Conservation (phyloP, 2,329 filamentous ascomycete species). For the Amphichorda felina region DNA sequence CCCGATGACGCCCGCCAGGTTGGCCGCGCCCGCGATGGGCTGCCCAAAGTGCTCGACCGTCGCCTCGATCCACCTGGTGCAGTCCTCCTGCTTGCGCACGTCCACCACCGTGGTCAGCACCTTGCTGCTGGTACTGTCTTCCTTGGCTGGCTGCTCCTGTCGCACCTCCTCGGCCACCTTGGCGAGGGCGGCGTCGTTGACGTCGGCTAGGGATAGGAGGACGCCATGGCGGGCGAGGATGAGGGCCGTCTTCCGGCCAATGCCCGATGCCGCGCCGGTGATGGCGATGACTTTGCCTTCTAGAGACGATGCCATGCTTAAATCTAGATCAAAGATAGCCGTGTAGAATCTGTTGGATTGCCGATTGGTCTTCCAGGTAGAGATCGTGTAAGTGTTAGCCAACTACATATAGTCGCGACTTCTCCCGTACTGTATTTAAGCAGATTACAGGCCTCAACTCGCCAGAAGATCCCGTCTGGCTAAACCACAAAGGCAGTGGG, state of each 20-base stretch:
- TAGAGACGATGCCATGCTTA: too few relatives aligned
- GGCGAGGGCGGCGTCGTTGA: conserved; percentile 22
- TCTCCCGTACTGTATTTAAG: too few relatives aligned
- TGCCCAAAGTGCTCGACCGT: conserved; percentile 20
- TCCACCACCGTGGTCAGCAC: conserved; percentile 4
- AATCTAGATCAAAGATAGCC: too few relatives aligned
- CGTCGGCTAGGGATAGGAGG: conserved; percentile 32
- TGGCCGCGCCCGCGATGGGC: conserved; percentile 29
- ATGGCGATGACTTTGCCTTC: conserved; percentile 20
- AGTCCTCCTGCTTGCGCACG: conserved; percentile 4
- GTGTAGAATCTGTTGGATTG: too few relatives aligned
- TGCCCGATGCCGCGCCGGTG: conserved; percentile 36
- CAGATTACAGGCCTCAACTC: too few relatives aligned
- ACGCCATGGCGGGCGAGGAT: conserved; percentile 30
- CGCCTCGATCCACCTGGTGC: conserved; percentile 14
- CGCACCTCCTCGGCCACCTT: conserved; percentile 6
- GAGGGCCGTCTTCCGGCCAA: conserved; percentile 34
- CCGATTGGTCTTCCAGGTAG: too few relatives aligned
- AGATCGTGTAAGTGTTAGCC: too few relatives aligned
- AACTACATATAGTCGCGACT: too few relatives aligned
- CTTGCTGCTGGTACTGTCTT: conserved; percentile 10
- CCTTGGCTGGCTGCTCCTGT: too few relatives aligned
- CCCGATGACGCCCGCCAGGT: conserved; percentile 16
- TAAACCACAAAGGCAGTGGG: too few relatives aligned
- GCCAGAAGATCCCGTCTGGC: too few relatives aligned